Base-by-base conservation (phyloP, 2,329 filamentous ascomycete genomes). In the Arachnopeziza araneosa region DNA sequence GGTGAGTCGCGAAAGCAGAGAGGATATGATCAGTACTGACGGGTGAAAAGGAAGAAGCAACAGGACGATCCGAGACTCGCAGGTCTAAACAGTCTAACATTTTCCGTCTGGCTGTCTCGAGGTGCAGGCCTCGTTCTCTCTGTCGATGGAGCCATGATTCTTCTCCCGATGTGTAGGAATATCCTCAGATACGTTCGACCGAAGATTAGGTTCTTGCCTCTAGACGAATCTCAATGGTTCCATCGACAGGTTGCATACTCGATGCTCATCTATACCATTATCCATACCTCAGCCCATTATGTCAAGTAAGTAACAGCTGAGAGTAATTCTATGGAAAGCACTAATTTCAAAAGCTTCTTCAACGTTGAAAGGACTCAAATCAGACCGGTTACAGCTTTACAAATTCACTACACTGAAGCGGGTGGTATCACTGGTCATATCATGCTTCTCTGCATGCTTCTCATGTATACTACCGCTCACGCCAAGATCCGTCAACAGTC, bases 151-250 rank as follows among this genome's bases (percentile, higher is more conserved):
- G 88, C 91, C 71, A 80, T 98, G 66, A 96, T 99, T 69, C 77
- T 99, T 26, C 80, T 99, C 61, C 95, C 95, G 7, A 96, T 99
- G 80, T 99, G 93, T 79, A 84, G 95, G 67, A 98, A 93, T 61
- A 78, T 98, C 32, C 83, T 99, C 72, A 85, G 91, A 73, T 89
- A 85, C 72, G 75, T 98, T 59, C 85, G 95, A 65, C 95, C 95
- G 24, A 96, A 96, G 79, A 77, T 96, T 65, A 84, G 86, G 74
- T 96, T 89, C 79, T 73, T 98, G 14, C 95, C 95, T 5, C 82
- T 99, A n/a, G 95, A 99, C 71, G 95, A 99, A 77, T 96, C 92
- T 61, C 83, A 93, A 66, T 99, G 92, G 92, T 96, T 99, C 75
- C 95, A 99, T 78, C 84, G 93, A 65, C 95, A 99, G 75, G 83